Evolutionary conservation across 371 early-diverging fungal species (phyloP), one percentile per base, ranked within the genome.

Genomic region (Mycotypha africana): DNA sequence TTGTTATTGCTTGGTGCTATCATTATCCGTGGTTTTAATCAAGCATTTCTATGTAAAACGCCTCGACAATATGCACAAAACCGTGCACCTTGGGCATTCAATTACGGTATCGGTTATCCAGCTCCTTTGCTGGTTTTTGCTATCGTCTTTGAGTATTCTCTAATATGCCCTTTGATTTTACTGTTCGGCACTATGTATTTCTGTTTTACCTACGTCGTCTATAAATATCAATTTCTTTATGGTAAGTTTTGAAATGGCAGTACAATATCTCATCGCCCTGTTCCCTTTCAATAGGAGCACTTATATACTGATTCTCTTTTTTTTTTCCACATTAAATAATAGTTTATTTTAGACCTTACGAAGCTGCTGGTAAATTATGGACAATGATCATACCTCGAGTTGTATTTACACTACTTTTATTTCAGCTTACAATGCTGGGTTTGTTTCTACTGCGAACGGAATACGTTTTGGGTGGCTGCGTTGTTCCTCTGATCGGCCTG

Each of bases 391-490:
- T 90, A 43, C 81, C 86, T 21, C 79, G 93, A 17, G 74, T 90
- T 35, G 74, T 87, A n/a, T 60, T 79, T 19, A 88, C 91, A 3
- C 65, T 95, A 44, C 47, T 89, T 25, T 68, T 95, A 24, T 91
- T 88, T 68, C 95, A 95, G 58, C 42, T 88, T 45, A 84, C 92
- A 2, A 89, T 91, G 80, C 62, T 86, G 44, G 94, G 92, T 1
- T 23, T 81, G 9, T 57, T 85, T 74, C 37, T 84, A 70, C 42
- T 90, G 62, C 68, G 70, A 26, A 38, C 45, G 6, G 51, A 25
- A 9, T 67, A 67, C 30, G 23, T 61, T 1, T 40, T 75, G 7
- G 71, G 70, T 7, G 50, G 60, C 14, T 39, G 76, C 1, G 43
- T 74, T 35, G 45, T 67, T 0, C 81, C 81, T 12, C 51, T 79